Evolutionary conservation across 257 asterid species (phyloP), one percentile per base, ranked within the genome.

Genomic region (Nicotiana tomentosiformis): DNA sequence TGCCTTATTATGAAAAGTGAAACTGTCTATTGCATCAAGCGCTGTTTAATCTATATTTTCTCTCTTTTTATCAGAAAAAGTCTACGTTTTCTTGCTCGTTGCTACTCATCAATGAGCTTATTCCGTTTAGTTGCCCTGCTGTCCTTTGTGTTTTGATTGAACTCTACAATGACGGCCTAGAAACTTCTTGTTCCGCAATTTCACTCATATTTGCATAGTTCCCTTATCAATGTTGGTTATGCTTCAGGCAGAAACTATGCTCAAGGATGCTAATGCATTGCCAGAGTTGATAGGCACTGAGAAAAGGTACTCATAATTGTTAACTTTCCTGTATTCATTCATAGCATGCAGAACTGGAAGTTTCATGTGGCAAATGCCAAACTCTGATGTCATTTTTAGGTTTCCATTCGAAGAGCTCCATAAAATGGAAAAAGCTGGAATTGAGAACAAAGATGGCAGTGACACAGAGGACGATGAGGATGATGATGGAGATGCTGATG

Each of bases 401-500:
- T 94, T 93, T 84, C 96, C 95, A 1, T 60, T 90, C 84, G 88
- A 90, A 10, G 91, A 91, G 87, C 94, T 91, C 18, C 70, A 81
- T 49, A 85, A 86, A 74, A 79, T 23, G 23, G 87, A 85, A 81
- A 89, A 88, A 86, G 81, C 93, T 2, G 96, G 74, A 30, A 84
- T 89, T 9, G 94, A 91, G 55, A 90, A 90, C 89, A 84, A 90
- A 82, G 98, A 94, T 81, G 91, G 85, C 16, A 90, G 95, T 18
- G 97, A 92, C 64, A 88, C 96, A 2, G 98, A 94, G 81, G 93
- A 94, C 5, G 97, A 94, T 16, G 98, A 91, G 49, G 97, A 93
- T 7, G 97, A 91, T 0, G 94, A 90, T 0, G 94, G 86, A 0
- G 95, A 87, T 10, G 86, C 77, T 51, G 89, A 85, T 12, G 92